These are phyloP conservation scores for Phytophthora capsici DNA, from an alignment of 352 stramenopile species.

Conservation along the genomic window DNA sequence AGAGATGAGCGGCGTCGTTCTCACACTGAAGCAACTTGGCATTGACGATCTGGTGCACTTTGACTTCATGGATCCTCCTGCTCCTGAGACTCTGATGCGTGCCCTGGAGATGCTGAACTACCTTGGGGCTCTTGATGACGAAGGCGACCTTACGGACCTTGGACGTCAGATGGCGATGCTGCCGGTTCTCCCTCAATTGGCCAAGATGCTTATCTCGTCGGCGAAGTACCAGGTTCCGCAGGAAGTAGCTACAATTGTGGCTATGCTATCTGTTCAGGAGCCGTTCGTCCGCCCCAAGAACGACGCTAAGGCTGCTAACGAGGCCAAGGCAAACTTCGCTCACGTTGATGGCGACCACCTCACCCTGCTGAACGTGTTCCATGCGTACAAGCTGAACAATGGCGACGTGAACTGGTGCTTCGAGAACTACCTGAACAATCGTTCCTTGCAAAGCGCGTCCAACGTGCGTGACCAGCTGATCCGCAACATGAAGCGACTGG, in stretches of 20 bases:
- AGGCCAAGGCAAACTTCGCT: constrained; percentile 96
- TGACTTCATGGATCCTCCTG: constrained; percentile 99
- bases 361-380: constrained; percentile 98
- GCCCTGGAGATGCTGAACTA: constrained; percentile 99
- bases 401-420: constrained; percentile 96
- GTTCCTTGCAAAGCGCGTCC: constrained; percentile 93
- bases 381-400: constrained; percentile 96
- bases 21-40: constrained; percentile 98
- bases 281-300: constrained; percentile 97
- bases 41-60: constrained; percentile 99
- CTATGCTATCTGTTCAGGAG: constrained; percentile 95
- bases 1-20: constrained; percentile 95
- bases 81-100: constrained; percentile 98
- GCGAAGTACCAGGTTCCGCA: constrained; percentile 96
- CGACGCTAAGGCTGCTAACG: constrained; percentile 95
- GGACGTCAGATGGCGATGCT: constrained; percentile 96
- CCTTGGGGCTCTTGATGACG: constrained; percentile 96
- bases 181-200: constrained; percentile 97
- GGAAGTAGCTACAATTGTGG: constrained; percentile 97
- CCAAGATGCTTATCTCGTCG: constrained; percentile 97
- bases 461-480: constrained; percentile 98
- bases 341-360: constrained; percentile 97
- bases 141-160: constrained; percentile 95
- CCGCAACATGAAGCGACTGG: constrained; percentile 96
- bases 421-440: constrained; percentile 98